A percentile compares a stretch with the other conserved stretches of the same genome.
Conservation (phyloP, 768 basidiomycete genomes). For the Dentipellis sp. region DNA sequence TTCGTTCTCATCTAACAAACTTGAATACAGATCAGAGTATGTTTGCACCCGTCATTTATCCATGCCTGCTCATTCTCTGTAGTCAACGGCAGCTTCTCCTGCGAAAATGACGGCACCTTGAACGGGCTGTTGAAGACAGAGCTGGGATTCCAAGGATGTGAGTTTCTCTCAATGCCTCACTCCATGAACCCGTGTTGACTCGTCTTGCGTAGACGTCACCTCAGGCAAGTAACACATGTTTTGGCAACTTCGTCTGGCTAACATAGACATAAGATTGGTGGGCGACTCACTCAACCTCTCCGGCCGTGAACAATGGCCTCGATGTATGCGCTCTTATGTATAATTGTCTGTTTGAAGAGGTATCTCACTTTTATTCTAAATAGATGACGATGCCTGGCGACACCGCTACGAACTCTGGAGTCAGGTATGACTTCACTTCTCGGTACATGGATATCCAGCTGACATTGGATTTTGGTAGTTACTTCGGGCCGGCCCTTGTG, state of each 20-base stretch:
- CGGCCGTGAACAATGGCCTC: conserved; percentile 5
- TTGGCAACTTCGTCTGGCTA: neutral
- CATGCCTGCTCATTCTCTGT: neutral
- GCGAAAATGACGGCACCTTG: conserved; percentile 7
- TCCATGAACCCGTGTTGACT: neutral
- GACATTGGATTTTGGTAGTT: neutral
- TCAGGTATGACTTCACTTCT: neutral
- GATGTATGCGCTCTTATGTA: conserved; percentile 7
- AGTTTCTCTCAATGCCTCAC: neutral
- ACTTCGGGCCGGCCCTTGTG: conserved; percentile 8
- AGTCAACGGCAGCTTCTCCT: conserved; percentile 12
- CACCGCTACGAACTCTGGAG: neutral
- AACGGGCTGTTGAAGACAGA: conserved; percentile 10
- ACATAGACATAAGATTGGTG: conserved; percentile 4
- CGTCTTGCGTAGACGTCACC: conserved; percentile 4
- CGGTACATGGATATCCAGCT: neutral
- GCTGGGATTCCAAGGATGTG: conserved; percentile 11
- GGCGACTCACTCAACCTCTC: conserved; percentile 7
- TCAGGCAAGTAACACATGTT: neutral
- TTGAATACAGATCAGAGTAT: conserved; percentile 11
- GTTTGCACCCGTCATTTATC: neutral
- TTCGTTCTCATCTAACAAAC: neutral
- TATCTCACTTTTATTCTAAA: neutral
- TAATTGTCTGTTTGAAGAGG: neutral
- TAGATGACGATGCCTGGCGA: conserved; percentile 14